Base-by-base conservation (phyloP, 2,329 filamentous ascomycete genomes). In the Stachybotrys echinatus region DNA sequence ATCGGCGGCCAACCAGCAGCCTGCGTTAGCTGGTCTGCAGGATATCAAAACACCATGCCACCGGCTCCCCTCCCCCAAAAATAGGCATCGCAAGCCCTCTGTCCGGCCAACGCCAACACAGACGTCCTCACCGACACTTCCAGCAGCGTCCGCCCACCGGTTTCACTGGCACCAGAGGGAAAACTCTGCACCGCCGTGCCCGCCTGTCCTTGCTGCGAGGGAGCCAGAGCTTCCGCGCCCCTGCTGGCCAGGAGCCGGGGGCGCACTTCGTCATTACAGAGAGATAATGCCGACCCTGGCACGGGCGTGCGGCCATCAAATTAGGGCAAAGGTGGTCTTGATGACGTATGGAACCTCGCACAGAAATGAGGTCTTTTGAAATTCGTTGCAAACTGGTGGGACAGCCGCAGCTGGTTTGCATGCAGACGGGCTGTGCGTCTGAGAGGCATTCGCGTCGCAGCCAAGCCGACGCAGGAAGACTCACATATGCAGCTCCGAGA, bases 41-140 rank as follows among this genome's bases (percentile, higher is more conserved):
- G 44, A 46, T 46, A 27, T 27, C 44, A 46, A 46, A 46, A 46
- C 44, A 46, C 44, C 44, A 46, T 46, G 44, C 23, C 22, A 34
- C 44, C 23, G 20, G 17, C 42, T 45, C 18, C 21, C 23, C 38
- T 40, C 38, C n/a, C 20, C 44, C 44, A 37, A 46, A 46, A 46
- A 46, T 46, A 46, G 44, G 38, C 38, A 40, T 40, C 38, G 38
- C 38, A n/a, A n/a, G 6, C 8, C 38, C 18, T 7, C 38, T 40
- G n/a, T 34, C 27, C 27, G 18, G 5, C 19, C 38, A 40, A 40
- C 19, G 17, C 17, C 38, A 40, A 40, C 38, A 18, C 17, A n/a
- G 38, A 40, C 38, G 18, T 18, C 38, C n/a, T 40, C 38, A 40
- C 38, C 38, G 38, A 40, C 38, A 14, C 38, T 40, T 40, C 19